Conservation (phyloP, 176 grass and related monocot species). For the Zoysia japonica region DNA sequence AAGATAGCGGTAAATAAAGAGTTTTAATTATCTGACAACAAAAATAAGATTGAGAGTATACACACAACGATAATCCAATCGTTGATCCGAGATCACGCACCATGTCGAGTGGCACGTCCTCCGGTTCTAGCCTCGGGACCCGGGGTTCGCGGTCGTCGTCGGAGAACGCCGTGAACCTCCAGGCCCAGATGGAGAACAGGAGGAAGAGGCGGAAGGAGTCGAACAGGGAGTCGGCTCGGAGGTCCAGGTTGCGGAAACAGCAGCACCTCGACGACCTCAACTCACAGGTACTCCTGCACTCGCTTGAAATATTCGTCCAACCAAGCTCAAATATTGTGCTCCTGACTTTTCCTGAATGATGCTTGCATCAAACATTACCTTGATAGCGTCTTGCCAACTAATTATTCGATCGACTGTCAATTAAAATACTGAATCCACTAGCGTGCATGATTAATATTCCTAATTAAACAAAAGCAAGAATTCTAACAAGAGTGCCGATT, state of each 20-base stretch:
- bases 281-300: conserved; percentile 35
- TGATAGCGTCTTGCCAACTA: conserved; percentile 20
- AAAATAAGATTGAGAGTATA: conserved; percentile 6
- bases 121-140: conserved; percentile 23
- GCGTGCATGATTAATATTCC: background rate
- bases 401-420: background rate
- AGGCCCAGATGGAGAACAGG: conserved; percentile 49
- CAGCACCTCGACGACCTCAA: conserved; percentile 71
- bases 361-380: background rate
- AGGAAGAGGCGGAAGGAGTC: conserved; percentile 77
- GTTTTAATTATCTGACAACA: background rate
- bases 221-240: conserved; percentile 78
- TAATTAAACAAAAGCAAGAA: background rate
- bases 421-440: background rate
- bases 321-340: conserved; percentile 37
- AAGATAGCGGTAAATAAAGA: conserved; percentile 4
- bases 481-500: background rate
- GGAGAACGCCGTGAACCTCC: conserved; percentile 39
- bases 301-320: conserved; percentile 29
- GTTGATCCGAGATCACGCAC: conserved; percentile 22
- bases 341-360: conserved; percentile 13
- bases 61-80: background rate
- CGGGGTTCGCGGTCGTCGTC: background rate
- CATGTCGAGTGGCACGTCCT: conserved; percentile 61
- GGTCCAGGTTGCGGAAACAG: conserved; percentile 77